A percentile compares a stretch with the other conserved stretches of the same genome.
These are phyloP conservation scores for Microbotryum saponariae DNA, from an alignment of 1,284 basidiomycete genomes.

Conservation along the genomic window DNA sequence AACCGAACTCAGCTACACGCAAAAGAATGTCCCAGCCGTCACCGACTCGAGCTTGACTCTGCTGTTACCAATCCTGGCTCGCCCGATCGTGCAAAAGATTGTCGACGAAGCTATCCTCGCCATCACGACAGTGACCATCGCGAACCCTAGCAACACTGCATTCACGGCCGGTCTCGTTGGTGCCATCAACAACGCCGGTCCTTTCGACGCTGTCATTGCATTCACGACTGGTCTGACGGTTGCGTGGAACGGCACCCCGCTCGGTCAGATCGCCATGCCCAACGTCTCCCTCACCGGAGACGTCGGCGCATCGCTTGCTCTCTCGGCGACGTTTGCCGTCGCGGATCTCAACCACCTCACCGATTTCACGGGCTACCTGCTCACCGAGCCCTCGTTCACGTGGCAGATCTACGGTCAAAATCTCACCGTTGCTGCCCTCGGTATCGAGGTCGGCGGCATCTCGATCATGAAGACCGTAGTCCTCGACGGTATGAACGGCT, in stretches of 20 bases:
- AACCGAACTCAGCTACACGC: conserved; percentile 58
- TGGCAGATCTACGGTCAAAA: conserved; percentile 67
- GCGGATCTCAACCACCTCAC: conserved; percentile 55
- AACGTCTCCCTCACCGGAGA: conserved; percentile 48
- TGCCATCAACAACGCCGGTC: conserved; percentile 63
- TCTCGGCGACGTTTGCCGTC: conserved; percentile 55
- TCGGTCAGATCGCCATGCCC: conserved; percentile 60
- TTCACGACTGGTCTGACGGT: conserved; percentile 60
- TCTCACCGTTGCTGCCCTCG: conserved; percentile 50
- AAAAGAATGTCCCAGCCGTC: conserved; percentile 43
- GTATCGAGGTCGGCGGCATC: conserved; percentile 34
- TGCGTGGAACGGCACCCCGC: conserved; percentile 53
- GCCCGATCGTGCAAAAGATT: conserved; percentile 71
- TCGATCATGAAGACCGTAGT: conserved; percentile 52
- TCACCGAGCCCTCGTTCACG: conserved; percentile 61
- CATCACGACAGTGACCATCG: conserved; percentile 55
- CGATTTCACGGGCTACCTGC: conserved; percentile 58
- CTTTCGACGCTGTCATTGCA: conserved; percentile 63
- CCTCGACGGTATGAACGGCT: conserved; percentile 63
- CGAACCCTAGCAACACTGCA: conserved; percentile 43
- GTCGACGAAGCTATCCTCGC: conserved; percentile 56
- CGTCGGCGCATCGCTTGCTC: conserved; percentile 55
- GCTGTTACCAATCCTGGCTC: conserved; percentile 62
- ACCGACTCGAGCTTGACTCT: conserved; percentile 35
- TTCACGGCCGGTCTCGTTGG: conserved; percentile 45